Evolutionary conservation across 306 rosid genomes (phyloP).

Genomic region (Carpinus fangiana): DNA sequence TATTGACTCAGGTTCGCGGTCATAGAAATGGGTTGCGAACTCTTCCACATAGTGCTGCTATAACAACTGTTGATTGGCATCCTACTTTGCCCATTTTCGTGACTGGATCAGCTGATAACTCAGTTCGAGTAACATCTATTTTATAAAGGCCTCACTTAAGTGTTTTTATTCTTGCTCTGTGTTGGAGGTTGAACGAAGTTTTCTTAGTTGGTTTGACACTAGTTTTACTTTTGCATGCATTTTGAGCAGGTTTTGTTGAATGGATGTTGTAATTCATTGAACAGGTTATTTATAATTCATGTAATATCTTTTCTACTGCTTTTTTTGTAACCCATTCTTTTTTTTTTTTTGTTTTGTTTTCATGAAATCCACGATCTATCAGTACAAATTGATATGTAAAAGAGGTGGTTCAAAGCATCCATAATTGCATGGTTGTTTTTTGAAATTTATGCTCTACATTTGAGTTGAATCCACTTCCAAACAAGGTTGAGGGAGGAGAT

Average conservation of each 20-base stretch:
- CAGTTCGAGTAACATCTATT: conserved; percentile 79
- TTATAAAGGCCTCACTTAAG: conserved; percentile 27
- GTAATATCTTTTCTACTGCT: not conserved
- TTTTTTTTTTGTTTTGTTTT: too few species aligned
- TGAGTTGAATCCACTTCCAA: too few species aligned
- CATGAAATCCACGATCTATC: too few species aligned
- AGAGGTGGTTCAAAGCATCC: too few species aligned
- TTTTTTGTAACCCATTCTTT: not conserved
- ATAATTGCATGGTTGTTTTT: too few species aligned
- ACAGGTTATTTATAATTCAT: not conserved
- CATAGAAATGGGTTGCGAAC: conserved; percentile 68
- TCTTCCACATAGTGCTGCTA: conserved; percentile 73
- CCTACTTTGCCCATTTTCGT: conserved; percentile 83
- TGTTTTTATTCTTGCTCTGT: conserved; percentile 19
- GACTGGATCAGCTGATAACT: conserved; percentile 96
- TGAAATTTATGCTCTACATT: too few species aligned
- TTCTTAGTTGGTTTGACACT: not conserved
- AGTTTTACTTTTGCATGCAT: not conserved
- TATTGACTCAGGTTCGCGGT: conserved; percentile 63
- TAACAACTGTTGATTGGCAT: conserved; percentile 97
- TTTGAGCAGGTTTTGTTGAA: conserved; percentile 3
- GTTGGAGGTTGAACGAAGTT: conserved; percentile 17
- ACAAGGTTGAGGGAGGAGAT: too few species aligned
- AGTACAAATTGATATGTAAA: too few species aligned
- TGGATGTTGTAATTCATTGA: conserved; percentile 12